A percentile compares a stretch with the other conserved stretches of the same genome.
Conservation (phyloP, 2,329 filamentous ascomycete species). For the Chalaropsis thielavioides region DNA sequence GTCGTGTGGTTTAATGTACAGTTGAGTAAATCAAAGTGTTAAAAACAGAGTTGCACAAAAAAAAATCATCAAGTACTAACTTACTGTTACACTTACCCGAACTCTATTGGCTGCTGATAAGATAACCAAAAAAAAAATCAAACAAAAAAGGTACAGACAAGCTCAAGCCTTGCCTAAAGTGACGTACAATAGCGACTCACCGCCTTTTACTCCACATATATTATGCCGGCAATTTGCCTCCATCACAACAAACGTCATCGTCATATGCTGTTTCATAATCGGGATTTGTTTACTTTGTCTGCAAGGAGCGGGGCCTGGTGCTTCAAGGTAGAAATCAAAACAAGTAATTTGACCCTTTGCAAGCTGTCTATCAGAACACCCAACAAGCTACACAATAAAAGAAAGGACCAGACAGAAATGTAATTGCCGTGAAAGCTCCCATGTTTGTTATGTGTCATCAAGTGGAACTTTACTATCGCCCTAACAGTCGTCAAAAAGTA, state of each 20-base stretch:
- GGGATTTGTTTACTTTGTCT: background rate
- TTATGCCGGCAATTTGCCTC: background rate
- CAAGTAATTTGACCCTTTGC: background rate
- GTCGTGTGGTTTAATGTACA: background rate
- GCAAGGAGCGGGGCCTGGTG: background rate
- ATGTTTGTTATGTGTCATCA: background rate
- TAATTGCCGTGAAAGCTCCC: background rate
- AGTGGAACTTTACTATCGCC: background rate
- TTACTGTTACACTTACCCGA: background rate
- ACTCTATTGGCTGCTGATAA: slow-evolving; percentile 11
- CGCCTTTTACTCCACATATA: background rate
- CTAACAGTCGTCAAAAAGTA: slow-evolving; percentile 1
- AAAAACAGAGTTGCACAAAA: background rate
- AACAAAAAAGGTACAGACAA: background rate
- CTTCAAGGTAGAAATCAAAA: background rate
- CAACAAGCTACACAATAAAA: background rate
- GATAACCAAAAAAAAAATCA: slow-evolving; percentile 7
- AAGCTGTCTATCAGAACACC: background rate
- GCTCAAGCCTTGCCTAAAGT: background rate
- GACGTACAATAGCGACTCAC: background rate
- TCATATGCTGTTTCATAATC: background rate
- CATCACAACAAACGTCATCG: background rate
- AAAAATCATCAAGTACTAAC: background rate
- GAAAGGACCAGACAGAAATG: background rate
- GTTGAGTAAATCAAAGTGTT: background rate